Evolutionary conservation across 192 early-diverging fungal species (phyloP), one percentile per base, ranked within the genome.

Genomic region (Piromyces finnis): DNA sequence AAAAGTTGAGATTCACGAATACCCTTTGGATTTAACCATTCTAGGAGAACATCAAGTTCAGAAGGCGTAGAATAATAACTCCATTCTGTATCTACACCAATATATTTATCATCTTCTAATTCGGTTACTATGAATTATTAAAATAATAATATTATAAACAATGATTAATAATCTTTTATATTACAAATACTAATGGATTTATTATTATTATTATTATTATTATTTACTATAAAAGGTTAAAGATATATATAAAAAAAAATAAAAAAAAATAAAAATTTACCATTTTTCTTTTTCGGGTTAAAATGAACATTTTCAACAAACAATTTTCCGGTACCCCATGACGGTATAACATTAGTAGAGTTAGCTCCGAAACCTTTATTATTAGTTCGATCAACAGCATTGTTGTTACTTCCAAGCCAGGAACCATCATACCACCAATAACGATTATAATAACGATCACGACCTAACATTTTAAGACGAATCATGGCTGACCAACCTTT

Each of bases 381-480:
- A 83, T 79, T 79, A 85, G 81, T 28, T 83, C 78, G 18, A 77
- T 28, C 51, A 88, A 16, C 84, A 86, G 92, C 85, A 29, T 87
- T 90, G 79, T 87, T 84, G 27, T 82, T 81, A 28, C 84, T 81
- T 11, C 86, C 86, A 28, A 88, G 87, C 39, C 92, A 92, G 30
- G 93, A 87, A 30, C 91, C 88, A 82, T 98, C 97, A 83, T 97
- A 90, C 85, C 92, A 97, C 87, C 93, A 98, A 83, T 98, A 97
- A 51, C 90, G 87, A 84, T 94, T 95, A 81, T 88, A 91, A 83
- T 90, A 97, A 12, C 96, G 90, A 86, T 98, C 97, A 29, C 82
- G 82, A 15, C 96, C 97, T 28, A 98, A 81, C 1, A 94, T 92
- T 32, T 81, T 85, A 79, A 94, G 83, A 6, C 95, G 91, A 29